Percentiles rank a stretch among this genome's conserved stretches.
phyloP scores from a whole-genome alignment of 805 yeast species.

The Kodamaea nitidulidarum region DNA sequence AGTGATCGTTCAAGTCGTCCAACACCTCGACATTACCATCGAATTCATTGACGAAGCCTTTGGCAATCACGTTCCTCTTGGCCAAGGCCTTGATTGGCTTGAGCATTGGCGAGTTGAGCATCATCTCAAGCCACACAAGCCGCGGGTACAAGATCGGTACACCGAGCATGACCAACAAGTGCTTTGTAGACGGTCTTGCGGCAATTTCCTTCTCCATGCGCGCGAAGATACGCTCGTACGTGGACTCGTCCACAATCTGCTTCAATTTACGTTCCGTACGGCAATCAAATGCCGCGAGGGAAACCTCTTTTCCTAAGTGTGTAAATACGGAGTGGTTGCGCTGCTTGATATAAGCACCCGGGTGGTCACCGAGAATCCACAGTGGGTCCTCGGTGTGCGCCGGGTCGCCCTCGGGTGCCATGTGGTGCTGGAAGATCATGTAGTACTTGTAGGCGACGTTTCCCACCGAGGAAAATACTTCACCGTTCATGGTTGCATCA shows the following conservation, averaged over 20 bases:
- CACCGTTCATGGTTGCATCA: slow-evolving; percentile 67
- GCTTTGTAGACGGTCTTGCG: slow-evolving; percentile 52
- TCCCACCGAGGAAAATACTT: slow-evolving; percentile 70
- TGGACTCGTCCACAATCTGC: slow-evolving; percentile 48
- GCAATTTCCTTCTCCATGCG: slow-evolving; percentile 58
- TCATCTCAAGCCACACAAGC: slow-evolving; percentile 81
- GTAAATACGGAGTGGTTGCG: slow-evolving; percentile 65
- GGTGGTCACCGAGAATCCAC: slow-evolving; percentile 58
- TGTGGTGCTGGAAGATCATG: slow-evolving; percentile 88
- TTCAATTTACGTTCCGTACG: slow-evolving; percentile 79
- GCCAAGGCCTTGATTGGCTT: slow-evolving; percentile 61
- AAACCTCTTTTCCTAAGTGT: slow-evolving; percentile 69
- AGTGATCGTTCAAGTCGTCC: slow-evolving; percentile 93
- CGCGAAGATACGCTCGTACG: slow-evolving; percentile 60
- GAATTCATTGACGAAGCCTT: slow-evolving; percentile 82
- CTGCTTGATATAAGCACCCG: slow-evolving; percentile 70
- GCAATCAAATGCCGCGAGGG: slow-evolving; percentile 81
- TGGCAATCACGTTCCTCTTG: slow-evolving; percentile 53
- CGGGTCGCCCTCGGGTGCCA: slow-evolving; percentile 40
- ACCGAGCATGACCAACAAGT: slow-evolving; percentile 78
- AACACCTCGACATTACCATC: slow-evolving; percentile 88
- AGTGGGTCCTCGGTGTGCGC: slow-evolving; percentile 28
- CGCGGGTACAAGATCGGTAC: slow-evolving; percentile 95
- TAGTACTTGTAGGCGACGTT: slow-evolving; percentile 78
- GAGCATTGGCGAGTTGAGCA: slow-evolving; percentile 57